Evolutionary conservation across 768 basidiomycete genomes (phyloP), one percentile per base, ranked within the genome.

Genomic region (Amanita rubescens): DNA sequence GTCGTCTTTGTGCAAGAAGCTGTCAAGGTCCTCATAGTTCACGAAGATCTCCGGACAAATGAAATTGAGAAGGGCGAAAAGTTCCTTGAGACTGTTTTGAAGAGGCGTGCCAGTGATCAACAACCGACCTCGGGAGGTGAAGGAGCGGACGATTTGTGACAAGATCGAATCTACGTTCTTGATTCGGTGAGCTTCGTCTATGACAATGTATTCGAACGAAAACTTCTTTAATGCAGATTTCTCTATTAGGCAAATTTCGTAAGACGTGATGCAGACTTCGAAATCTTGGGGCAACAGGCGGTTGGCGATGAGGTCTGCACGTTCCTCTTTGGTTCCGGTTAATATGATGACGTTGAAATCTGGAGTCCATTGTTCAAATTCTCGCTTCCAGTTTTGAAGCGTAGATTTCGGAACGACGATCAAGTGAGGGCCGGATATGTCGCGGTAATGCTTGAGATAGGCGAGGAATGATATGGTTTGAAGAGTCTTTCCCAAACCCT

Each of bases 371-470:
- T 77, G 79, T 57, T 78, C 81, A 59, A 99, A 93, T 70, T 99
- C 96, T 59, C 96, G 85, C 15, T 79, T 72, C 96, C 96, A 99
- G 65, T 98, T 99, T 67, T 98, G 91, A 22, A 98, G 75, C 0
- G 95, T 99, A 1, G 93, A 94, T 69, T 98, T 98, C n/a, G 96
- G 96, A 5, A 98, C 96, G 55, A 98, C 90, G 62, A 99, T 82
- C 20, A 98, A 81, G 67, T 98, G 95, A 3, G 92, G 94, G 2
- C 96, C 94, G 15, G 69, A 57, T 51, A 79, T 84, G 54, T 77
- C 78, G 20, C 78, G 79, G 65, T 93, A 83, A 65, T 93, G 87
- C 64, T 89, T 93, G 58, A 98, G 85, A 66, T 96, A 98, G 5
- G 92, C 82, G 22, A 97, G 83, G 78, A 99, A 99, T 1, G 95